A percentile compares a stretch with the other conserved stretches of the same genome.
phyloP scores from a whole-genome alignment of 495 filamentous ascomycete species.

The Lineolata rhizophorae region DNA sequence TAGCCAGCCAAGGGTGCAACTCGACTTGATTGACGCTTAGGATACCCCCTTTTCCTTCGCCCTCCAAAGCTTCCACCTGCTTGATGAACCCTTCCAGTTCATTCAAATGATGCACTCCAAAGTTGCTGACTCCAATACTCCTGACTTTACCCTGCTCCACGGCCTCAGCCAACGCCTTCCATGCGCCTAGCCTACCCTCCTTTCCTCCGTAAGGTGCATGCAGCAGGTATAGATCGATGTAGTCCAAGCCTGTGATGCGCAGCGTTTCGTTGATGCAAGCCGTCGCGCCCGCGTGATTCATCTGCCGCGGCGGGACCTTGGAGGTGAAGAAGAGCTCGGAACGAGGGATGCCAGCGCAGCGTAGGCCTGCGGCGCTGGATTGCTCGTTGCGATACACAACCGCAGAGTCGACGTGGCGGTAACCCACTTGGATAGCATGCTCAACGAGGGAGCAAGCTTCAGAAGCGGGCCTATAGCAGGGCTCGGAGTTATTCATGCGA shows the following conservation, averaged over 20 bases:
- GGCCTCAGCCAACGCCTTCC: constrained; percentile 41
- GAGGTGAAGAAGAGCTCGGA: constrained; percentile 49
- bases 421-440: constrained; percentile 46
- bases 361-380: constrained; percentile 39
- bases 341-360: constrained; percentile 32
- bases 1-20: constrained; percentile 71
- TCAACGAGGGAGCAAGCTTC: constrained; percentile 31
- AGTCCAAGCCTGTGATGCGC: constrained; percentile 29
- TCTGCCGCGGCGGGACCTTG: constrained; percentile 31
- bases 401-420: constrained; percentile 62
- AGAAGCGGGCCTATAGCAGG: constrained; percentile 24
- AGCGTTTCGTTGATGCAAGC: constrained; percentile 28
- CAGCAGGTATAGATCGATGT: constrained; percentile 43
- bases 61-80: constrained; percentile 34
- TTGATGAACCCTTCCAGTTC: constrained; percentile 58
- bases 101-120: constrained; percentile 44
- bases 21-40: constrained; percentile 76
- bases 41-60: constrained; percentile 45
- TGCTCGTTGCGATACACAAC: constrained; percentile 48
- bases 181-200: constrained; percentile 32
- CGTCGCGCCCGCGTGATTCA: constrained; percentile 29
- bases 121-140: constrained; percentile 45
- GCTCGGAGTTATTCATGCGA: too few relatives aligned
- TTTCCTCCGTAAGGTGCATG: constrained; percentile 37
- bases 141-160: constrained; percentile 40